A percentile compares a stretch with the other conserved stretches of the same genome.
Evolutionary conservation across 805 yeast species (phyloP).

Genomic region (Blastobotrys terrestris): DNA sequence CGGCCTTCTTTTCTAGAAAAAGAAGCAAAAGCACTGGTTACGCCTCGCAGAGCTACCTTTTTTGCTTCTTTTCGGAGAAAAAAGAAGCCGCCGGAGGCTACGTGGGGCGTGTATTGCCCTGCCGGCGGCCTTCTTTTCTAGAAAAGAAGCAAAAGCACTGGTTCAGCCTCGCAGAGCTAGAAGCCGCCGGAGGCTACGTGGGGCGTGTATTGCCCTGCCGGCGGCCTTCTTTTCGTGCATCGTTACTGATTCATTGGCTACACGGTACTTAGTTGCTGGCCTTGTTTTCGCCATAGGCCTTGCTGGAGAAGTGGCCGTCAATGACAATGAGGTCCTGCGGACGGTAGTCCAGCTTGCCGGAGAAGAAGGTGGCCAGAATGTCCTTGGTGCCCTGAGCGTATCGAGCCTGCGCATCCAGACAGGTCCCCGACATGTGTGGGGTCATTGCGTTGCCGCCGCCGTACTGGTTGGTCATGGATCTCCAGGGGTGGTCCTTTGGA

Average conservation of each 20-base stretch:
- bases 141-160: too few species aligned
- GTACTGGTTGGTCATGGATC: slow-evolving; percentile 55
- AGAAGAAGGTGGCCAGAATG: slow-evolving; percentile 57
- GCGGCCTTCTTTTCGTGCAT: not conserved
- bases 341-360: slow-evolving; percentile 58
- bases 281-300: slow-evolving; percentile 50
- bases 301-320: slow-evolving; percentile 67
- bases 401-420: slow-evolving; percentile 72
- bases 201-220: not conserved
- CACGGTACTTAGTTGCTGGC: not conserved
- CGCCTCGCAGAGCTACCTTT: too few species aligned
- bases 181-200: not conserved
- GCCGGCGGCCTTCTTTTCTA: too few species aligned
- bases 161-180: too few species aligned
- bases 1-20: too few species aligned
- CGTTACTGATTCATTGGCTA: not conserved
- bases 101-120: too few species aligned
- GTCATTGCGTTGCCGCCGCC: slow-evolving; percentile 83
- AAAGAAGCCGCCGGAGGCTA: too few species aligned
- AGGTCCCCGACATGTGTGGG: slow-evolving; percentile 75
- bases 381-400: slow-evolving; percentile 64
- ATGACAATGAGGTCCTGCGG: slow-evolving; percentile 71
- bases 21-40: too few species aligned
- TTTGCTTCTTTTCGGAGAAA: too few species aligned
- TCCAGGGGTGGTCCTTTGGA: slow-evolving; percentile 72